These are phyloP conservation scores for Heliamphora pulchella DNA, from an alignment of 179 eudicot species.

Conservation along the genomic window DNA sequence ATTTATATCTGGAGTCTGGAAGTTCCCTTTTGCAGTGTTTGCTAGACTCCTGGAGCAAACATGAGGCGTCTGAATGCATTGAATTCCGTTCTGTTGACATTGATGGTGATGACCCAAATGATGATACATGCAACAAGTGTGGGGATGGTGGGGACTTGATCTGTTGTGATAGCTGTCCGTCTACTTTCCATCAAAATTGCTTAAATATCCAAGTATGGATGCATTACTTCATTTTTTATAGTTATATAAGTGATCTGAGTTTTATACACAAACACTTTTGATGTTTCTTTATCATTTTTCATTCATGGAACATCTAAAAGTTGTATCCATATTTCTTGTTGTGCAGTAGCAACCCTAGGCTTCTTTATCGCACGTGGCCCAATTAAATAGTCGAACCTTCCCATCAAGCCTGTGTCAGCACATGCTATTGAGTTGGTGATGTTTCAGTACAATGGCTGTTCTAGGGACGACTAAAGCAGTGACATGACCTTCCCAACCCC, in stretches of 20 bases:
- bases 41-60: slow-evolving; percentile 62
- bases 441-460: background rate
- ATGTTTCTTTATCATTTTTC: background rate
- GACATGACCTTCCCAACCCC: too few relatives aligned
- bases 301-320: background rate
- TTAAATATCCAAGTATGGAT: slow-evolving; percentile 57
- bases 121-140: slow-evolving; percentile 86
- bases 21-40: slow-evolving; percentile 54
- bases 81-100: slow-evolving; percentile 53
- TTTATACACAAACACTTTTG: background rate
- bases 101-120: slow-evolving; percentile 77
- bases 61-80: slow-evolving; percentile 34
- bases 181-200: slow-evolving; percentile 84
- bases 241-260: background rate
- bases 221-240: background rate
- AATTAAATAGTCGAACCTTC: background rate
- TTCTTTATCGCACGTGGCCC: too few relatives aligned
- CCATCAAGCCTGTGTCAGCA: background rate
- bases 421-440: background rate
- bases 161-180: slow-evolving; percentile 94
- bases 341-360: background rate
- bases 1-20: slow-evolving; percentile 56
- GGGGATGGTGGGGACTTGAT: slow-evolving; percentile 96
- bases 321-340: background rate
- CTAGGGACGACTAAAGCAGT: background rate